phyloP scores from a whole-genome alignment of 73 alveolate genomes.

The Paramecium octaurelia region DNA sequence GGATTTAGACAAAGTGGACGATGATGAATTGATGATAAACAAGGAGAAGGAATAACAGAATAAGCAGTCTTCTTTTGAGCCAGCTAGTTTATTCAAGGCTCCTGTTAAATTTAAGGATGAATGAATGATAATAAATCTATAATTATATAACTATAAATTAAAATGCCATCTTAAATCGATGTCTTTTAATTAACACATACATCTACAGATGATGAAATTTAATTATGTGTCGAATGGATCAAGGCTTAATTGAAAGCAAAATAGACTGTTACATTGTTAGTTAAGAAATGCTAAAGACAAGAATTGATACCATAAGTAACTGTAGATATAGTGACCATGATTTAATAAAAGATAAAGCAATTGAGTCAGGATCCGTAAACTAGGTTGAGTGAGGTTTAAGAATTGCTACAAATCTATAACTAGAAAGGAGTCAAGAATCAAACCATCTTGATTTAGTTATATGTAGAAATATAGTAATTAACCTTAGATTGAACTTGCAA shows the following conservation, averaged over 20 bases:
- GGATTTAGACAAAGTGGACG: slow-evolving; percentile 28
- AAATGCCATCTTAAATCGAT: slow-evolving; percentile 46
- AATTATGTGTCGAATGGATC: slow-evolving; percentile 32
- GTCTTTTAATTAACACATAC: slow-evolving; percentile 24
- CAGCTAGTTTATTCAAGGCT: slow-evolving; percentile 18
- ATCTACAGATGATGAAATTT: slow-evolving; percentile 28
- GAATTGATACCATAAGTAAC: slow-evolving; percentile 43
- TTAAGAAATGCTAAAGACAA: not conserved
- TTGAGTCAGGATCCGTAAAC: slow-evolving; percentile 12
- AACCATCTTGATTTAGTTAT: not conserved
- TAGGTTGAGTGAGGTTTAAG: not conserved
- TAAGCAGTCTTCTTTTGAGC: not conserved
- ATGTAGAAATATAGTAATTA: not conserved
- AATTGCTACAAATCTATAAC: not conserved
- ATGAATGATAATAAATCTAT: not conserved
- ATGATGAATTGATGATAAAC: slow-evolving; percentile 3
- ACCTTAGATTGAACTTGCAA: slow-evolving; percentile 11
- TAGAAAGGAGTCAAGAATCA: not conserved
- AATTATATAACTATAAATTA: not conserved
- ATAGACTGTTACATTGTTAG: not conserved
- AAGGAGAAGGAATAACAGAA: not conserved
- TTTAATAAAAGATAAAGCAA: not conserved
- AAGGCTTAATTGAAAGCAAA: slow-evolving; percentile 34
- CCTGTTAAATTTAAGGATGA: not conserved
- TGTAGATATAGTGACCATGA: slow-evolving; percentile 37